Evolutionary conservation across 2,329 filamentous ascomycete genomes (phyloP), one percentile per base, ranked within the genome.

Genomic region (Diaporthe sp.): DNA sequence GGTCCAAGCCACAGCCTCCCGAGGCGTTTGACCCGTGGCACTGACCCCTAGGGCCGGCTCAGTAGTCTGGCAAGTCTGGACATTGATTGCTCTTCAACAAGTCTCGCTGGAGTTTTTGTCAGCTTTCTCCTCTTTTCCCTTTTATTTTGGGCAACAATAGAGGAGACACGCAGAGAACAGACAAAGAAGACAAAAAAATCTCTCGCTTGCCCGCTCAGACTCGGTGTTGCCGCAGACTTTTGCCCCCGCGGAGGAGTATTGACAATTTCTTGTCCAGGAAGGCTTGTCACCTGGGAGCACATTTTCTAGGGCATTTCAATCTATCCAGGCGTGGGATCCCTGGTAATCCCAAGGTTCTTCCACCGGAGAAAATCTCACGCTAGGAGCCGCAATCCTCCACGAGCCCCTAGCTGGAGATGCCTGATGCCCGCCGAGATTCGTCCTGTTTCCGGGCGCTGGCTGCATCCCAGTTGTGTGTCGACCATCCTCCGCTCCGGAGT

Each of bases 331-430:
- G 47, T 9, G 45, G 22, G 47, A 68, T 68, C 64, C 64, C 64
- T 68, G 64, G 25, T n/a, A 12, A 38, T 28, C 38, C 47, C 45
- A 54, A 54, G 45, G 33, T 54, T 54, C 47, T 54, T 54, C 12
- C 13, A 40, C 64, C 64, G 47, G 64, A 68, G 47, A 54, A 67
- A 68, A 68, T 68, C 64, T 68, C 64, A 40, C 64, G 64, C 64
- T 68, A 68, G 64, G 47, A 68, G 64, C 64, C 64, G 64, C 45
- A 68, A 17, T 40, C 64, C 33, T 54, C 33, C 22, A 40, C 33
- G 9, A 68, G 30, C 45, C 64, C 64, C 64, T 54, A 28, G 47
- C 64, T 54, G 47, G 64, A 68, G 64, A 68, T 54, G 64, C 64
- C 64, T 47, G 64, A 52, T 28, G 64, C 45, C 45, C 47, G 45